phyloP scores from a whole-genome alignment of 352 stramenopile species.

The Pythium rishiriense region DNA sequence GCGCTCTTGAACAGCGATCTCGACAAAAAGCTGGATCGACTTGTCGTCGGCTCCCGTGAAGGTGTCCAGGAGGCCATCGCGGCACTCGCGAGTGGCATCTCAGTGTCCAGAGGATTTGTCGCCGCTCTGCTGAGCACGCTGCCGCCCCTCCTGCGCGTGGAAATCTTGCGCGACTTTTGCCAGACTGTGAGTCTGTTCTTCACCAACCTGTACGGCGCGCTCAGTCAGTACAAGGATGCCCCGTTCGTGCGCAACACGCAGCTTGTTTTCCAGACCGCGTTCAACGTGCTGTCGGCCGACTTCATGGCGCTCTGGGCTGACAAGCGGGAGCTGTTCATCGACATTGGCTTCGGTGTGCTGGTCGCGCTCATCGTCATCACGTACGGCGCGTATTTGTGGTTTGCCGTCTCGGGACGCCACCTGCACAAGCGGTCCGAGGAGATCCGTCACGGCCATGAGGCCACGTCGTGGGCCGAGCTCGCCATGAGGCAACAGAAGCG shows the following conservation, averaged over 20 bases:
- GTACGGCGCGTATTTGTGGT: constrained; percentile 47
- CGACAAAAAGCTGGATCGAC: constrained; percentile 26
- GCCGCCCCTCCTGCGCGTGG: constrained; percentile 40
- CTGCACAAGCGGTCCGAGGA: constrained; percentile 43
- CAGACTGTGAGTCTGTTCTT: constrained; percentile 48
- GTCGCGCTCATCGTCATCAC: constrained; percentile 28
- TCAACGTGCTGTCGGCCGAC: constrained; percentile 37
- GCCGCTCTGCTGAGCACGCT: constrained; percentile 26
- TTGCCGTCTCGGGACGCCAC: constrained; percentile 34
- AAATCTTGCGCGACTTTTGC: constrained; percentile 52
- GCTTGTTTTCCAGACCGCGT: constrained; percentile 22
- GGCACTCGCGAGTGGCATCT: constrained; percentile 24
- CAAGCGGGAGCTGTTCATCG: constrained; percentile 21
- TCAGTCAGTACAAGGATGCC: constrained; percentile 29
- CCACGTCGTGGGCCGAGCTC: constrained; percentile 35
- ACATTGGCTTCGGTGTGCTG: constrained; percentile 31
- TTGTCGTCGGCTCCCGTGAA: constrained; percentile 32
- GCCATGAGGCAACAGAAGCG: constrained; percentile 35
- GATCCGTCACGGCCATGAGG: constrained; percentile 49
- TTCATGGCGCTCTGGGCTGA: constrained; percentile 25
- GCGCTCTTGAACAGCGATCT: constrained; percentile 29
- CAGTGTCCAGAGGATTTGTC: constrained; percentile 9
- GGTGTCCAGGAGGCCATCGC: constrained; percentile 31
- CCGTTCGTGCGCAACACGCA: constrained; percentile 21
- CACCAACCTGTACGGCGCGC: constrained; percentile 35